Base-by-base conservation (phyloP, 192 early-diverging fungal species). In the Pilobolus umbonatus region DNA sequence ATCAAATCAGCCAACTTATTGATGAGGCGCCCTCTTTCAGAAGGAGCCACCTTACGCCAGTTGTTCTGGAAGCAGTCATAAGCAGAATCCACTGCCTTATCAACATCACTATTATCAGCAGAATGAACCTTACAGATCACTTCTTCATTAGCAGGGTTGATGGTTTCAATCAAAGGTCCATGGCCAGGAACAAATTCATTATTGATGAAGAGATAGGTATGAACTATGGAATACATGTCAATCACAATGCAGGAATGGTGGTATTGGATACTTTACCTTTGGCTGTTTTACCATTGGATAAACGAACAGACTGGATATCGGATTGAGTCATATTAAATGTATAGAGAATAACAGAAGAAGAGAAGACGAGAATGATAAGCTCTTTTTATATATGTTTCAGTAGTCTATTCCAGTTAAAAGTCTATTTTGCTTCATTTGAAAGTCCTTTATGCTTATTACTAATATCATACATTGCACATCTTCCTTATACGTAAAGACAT, bases 1-100 rank as follows among this genome's bases (percentile, higher is more conserved):
- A 84, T 63, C 11, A 78, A 58, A 14, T 76, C 65, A 14, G 88
- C 90, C 17, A 92, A 72, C 29, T 78, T 73, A 49, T 77, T 61
- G 36, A 94, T 61, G 5, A 82, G 50, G 67, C 70, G 59, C 25
- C 74, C 50, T 76, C 87, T 62, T 67, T 82, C 61, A 50, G 62
- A 21, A 29, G 80, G 75, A 0, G 79, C 56, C 2, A 83, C 77
- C 52, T 72, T 55, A 5, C 72, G 75, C 88, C 88, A 90, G 3
- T 68, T 63, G 9, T 74, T 74, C 11, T 77, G 57, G 61, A 72
- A 80, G 12, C 56, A 52, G 3, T 65, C 25, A 35, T 61, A 35
- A 38, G 67, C 72, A 42, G 64, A 62, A 3, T 61, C 39, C n/a
- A 74, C 67, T 44, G 68, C 74, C 29, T 51, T 57, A 28, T 76